Evolutionary conservation across 257 asterid genomes (phyloP).

Genomic region (Fraxinus quadrangulata): DNA sequence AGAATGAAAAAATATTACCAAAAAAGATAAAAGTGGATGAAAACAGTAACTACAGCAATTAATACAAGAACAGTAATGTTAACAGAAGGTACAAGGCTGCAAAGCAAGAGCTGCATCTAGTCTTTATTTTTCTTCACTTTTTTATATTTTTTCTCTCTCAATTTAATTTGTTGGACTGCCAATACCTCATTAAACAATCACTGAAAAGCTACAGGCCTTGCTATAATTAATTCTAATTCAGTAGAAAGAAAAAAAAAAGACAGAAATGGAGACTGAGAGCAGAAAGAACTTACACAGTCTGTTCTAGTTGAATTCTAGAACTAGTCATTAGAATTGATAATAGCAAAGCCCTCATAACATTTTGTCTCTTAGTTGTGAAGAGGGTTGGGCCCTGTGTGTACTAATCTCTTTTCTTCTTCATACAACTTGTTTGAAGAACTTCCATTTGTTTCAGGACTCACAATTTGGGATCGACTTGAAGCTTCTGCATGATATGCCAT

Average conservation of each 20-base stretch:
- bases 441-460: background rate
- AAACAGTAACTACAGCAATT: slow-evolving; percentile 45
- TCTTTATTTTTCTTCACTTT: slow-evolving; percentile 2
- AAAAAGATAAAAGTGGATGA: slow-evolving; percentile 32
- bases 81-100: slow-evolving; percentile 41
- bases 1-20: background rate
- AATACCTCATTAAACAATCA: slow-evolving; percentile 20
- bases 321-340: slow-evolving; percentile 33
- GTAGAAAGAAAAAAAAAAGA: background rate
- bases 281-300: slow-evolving; percentile 25
- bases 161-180: background rate
- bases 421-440: slow-evolving; percentile 9
- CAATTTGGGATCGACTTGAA: background rate
- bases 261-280: slow-evolving; percentile 3
- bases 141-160: background rate
- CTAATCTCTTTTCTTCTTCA: slow-evolving; percentile 51
- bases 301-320: slow-evolving; percentile 20
- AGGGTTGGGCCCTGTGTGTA: slow-evolving; percentile 63
- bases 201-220: slow-evolving; percentile 34
- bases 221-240: slow-evolving; percentile 49
- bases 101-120: slow-evolving; percentile 20
- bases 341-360: slow-evolving; percentile 27
- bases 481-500: slow-evolving; percentile 28
- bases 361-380: slow-evolving; percentile 44
- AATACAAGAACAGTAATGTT: slow-evolving; percentile 38